phyloP scores from a whole-genome alignment of 352 stramenopile species.

The Peronospora destructor region DNA sequence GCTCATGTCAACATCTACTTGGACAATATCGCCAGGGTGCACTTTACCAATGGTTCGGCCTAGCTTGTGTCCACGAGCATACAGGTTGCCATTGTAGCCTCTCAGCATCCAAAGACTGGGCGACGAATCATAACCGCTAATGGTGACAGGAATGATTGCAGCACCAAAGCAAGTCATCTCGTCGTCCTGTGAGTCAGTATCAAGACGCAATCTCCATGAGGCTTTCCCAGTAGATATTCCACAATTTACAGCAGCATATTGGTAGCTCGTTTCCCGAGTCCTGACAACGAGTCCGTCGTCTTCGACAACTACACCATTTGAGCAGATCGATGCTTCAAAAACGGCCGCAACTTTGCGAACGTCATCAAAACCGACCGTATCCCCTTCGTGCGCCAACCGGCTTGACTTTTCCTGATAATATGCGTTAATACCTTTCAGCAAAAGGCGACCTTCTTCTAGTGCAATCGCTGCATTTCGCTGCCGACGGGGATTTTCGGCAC shows the following conservation, averaged over 20 bases:
- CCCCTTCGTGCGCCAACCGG: slow-evolving; percentile 25
- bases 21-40: slow-evolving; percentile 81
- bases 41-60: slow-evolving; percentile 82
- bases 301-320: slow-evolving; percentile 69
- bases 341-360: slow-evolving; percentile 59
- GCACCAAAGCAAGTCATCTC: slow-evolving; percentile 91
- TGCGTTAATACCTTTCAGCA: slow-evolving; percentile 40
- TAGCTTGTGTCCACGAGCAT: slow-evolving; percentile 84
- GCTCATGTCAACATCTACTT: slow-evolving; percentile 85
- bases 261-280: slow-evolving; percentile 82
- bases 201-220: slow-evolving; percentile 84
- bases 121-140: slow-evolving; percentile 87
- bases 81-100: slow-evolving; percentile 89
- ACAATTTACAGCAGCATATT: slow-evolving; percentile 80
- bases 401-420: slow-evolving; percentile 44
- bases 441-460: slow-evolving; percentile 38
- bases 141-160: slow-evolving; percentile 80
- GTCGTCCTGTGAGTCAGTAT: slow-evolving; percentile 86
- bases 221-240: slow-evolving; percentile 69
- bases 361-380: slow-evolving; percentile 46
- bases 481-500: slow-evolving; percentile 2
- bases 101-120: slow-evolving; percentile 89
- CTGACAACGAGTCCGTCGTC: slow-evolving; percentile 65
- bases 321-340: slow-evolving; percentile 80
- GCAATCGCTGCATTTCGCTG: slow-evolving; percentile 29